Evolutionary conservation across 2,329 filamentous ascomycete species (phyloP).

Genomic region (Paraphaeosphaeria sporulosa): DNA sequence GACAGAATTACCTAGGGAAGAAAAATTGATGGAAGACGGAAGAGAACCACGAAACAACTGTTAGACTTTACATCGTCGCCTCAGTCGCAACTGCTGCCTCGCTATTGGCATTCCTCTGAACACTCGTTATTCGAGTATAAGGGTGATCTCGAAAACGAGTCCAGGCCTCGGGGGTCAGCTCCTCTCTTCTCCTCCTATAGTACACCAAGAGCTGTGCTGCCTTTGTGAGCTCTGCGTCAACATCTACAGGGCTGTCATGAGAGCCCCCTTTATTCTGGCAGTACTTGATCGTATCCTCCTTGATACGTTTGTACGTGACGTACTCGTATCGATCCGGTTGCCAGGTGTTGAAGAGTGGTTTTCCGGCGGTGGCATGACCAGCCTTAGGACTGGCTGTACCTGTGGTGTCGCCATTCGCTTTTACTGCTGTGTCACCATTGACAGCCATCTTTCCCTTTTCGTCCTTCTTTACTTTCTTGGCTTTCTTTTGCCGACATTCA

Average conservation of each 20-base stretch:
- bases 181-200: constrained; percentile 3
- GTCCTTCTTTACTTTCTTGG: neutral
- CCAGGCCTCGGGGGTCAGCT: neutral
- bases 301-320: neutral
- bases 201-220: neutral
- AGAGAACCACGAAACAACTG: no score
- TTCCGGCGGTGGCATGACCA: neutral
- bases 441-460: neutral
- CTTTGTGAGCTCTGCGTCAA: neutral
- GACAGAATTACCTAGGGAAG: no score
- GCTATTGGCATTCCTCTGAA: neutral
- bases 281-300: neutral
- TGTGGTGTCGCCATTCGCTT: neutral
- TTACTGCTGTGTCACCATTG: neutral
- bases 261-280: neutral
- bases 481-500: constrained; percentile 3
- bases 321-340: neutral
- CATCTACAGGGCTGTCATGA: neutral
- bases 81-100: neutral
- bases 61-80: neutral
- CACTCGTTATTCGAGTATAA: neutral
- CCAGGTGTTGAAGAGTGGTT: neutral
- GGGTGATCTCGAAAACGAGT: neutral
- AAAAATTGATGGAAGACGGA: no score
- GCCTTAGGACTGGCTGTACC: neutral